phyloP scores from a whole-genome alignment of 208 protist species.

The Trypanosoma rangeli region DNA sequence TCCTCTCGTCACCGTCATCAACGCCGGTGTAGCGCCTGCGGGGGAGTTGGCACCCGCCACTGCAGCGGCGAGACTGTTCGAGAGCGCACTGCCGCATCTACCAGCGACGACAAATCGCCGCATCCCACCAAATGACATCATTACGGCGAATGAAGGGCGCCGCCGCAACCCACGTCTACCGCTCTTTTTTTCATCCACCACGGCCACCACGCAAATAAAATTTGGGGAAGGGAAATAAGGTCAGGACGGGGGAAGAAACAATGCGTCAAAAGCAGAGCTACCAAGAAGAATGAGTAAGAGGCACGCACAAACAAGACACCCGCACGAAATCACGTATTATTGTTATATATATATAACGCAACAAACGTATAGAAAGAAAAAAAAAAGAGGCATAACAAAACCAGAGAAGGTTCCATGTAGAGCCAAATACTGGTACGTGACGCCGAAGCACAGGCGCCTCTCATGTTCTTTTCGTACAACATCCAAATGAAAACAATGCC shows the following conservation, averaged over 20 bases:
- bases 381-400: not conserved
- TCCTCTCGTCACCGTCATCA: conserved; percentile 30
- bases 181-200: not conserved
- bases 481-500: not conserved
- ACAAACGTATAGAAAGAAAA: not conserved
- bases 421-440: not conserved
- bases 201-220: not conserved
- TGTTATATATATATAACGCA: not conserved
- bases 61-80: not conserved
- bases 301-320: not conserved
- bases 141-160: not conserved
- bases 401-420: not conserved
- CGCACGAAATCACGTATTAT: not conserved
- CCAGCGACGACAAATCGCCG: not conserved
- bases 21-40: not conserved
- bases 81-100: not conserved
- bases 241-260: not conserved
- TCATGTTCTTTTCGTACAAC: not conserved
- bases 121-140: conserved; percentile 9
- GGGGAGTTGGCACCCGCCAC: conserved; percentile 11
- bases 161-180: not conserved
- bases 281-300: not conserved
- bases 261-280: not conserved
- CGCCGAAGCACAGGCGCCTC: not conserved
- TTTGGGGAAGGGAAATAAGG: not conserved